phyloP scores from a whole-genome alignment of 306 rosid species.

The Argentina anserina region DNA sequence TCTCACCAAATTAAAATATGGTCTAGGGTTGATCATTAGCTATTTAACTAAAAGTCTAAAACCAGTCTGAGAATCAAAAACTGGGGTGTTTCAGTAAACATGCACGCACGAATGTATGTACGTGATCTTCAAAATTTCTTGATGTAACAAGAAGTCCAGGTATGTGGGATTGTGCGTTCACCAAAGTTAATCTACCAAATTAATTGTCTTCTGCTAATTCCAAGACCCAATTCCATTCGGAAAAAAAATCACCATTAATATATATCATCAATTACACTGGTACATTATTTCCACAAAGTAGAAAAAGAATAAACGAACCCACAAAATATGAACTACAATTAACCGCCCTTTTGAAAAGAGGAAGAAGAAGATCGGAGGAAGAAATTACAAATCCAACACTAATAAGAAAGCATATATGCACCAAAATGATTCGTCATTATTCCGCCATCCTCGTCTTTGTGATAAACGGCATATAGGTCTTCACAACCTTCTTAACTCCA shows the following conservation, averaged over 20 bases:
- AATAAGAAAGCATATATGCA: no score
- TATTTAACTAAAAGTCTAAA: no score
- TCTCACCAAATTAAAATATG: not conserved
- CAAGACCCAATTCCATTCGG: not conserved
- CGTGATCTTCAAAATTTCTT: not conserved
- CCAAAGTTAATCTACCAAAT: not conserved
- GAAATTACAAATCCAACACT: not conserved
- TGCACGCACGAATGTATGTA: no score
- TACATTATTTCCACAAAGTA: not conserved
- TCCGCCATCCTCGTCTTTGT: not conserved
- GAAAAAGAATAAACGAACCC: not conserved
- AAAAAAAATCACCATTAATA: not conserved
- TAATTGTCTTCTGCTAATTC: not conserved
- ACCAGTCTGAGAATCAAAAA: not conserved
- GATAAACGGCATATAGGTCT: slow-evolving; percentile 45
- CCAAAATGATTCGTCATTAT: no score
- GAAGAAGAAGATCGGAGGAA: no score
- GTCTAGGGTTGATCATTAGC: not conserved
- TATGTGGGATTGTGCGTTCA: no score
- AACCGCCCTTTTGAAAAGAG: not conserved
- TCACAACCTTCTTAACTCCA: slow-evolving; percentile 40
- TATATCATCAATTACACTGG: not conserved
- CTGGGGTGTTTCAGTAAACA: no score
- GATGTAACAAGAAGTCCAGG: not conserved
- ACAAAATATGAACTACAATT: no score